Conservation (phyloP, 2,329 filamentous ascomycete genomes). For the Tolypocladium sp. region DNA sequence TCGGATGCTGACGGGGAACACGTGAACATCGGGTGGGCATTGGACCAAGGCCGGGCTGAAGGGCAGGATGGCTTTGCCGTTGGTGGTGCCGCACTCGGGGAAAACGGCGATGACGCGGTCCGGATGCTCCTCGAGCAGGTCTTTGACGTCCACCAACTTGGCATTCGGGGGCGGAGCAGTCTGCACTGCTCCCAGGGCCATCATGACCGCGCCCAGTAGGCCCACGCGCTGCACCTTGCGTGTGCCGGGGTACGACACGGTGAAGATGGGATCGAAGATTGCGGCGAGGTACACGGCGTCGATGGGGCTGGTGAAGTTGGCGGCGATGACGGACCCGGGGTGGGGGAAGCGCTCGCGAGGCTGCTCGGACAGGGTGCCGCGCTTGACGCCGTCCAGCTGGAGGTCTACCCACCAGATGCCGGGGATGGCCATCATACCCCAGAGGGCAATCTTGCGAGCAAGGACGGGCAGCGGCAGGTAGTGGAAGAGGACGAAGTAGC, state of each 20-base stretch:
- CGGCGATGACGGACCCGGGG: slow-evolving; percentile 73
- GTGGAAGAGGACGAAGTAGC: slow-evolving; percentile 76
- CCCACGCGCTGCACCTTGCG: slow-evolving; percentile 68
- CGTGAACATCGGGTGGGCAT: slow-evolving; percentile 56
- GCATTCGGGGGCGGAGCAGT: slow-evolving; percentile 33
- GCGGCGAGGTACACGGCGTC: slow-evolving; percentile 91
- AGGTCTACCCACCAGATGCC: slow-evolving; percentile 98
- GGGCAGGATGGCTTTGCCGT: slow-evolving; percentile 81
- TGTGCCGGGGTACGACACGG: slow-evolving; percentile 68
- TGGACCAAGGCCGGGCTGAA: slow-evolving; percentile 70
- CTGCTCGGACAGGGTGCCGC: slow-evolving; percentile 74
- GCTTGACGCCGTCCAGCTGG: slow-evolving; percentile 94
- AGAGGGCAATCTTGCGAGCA: slow-evolving; percentile 74
- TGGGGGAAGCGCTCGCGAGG: slow-evolving; percentile 67
- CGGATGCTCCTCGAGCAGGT: slow-evolving; percentile 59
- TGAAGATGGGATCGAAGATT: slow-evolving; percentile 95
- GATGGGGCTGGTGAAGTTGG: slow-evolving; percentile 85
- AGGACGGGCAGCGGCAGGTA: slow-evolving; percentile 59
- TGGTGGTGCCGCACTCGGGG: slow-evolving; percentile 89
- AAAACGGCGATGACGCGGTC: slow-evolving; percentile 75
- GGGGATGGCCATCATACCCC: slow-evolving; percentile 78
- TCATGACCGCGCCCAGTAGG: slow-evolving; percentile 64
- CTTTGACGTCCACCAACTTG: slow-evolving; percentile 50
- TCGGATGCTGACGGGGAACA: slow-evolving; percentile 84
- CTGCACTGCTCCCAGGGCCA: slow-evolving; percentile 56